Percentiles rank a stretch among this genome's conserved stretches.
Conservation (phyloP, 495 filamentous ascomycete genomes). For the Penicillium argentinense region DNA sequence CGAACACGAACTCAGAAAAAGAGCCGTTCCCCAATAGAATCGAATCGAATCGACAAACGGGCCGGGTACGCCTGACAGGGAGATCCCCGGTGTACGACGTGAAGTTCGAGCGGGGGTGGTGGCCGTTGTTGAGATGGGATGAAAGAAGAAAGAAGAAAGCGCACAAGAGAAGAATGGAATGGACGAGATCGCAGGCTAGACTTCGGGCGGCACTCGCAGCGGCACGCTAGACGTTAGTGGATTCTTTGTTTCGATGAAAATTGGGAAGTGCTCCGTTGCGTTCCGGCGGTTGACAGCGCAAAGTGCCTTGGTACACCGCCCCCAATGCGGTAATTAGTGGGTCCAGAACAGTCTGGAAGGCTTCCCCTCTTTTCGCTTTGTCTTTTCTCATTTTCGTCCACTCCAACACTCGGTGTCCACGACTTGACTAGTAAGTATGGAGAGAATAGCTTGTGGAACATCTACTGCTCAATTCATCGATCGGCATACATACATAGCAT, state of each 20-base stretch:
- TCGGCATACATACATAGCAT: too few relatives aligned
- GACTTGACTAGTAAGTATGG: too few relatives aligned
- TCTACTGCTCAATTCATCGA: too few relatives aligned
- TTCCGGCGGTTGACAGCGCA: not conserved
- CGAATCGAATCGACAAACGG: slow-evolving; percentile 24
- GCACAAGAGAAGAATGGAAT: not conserved
- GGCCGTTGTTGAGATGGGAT: not conserved
- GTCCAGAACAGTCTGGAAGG: slow-evolving; percentile 1
- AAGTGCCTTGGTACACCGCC: not conserved
- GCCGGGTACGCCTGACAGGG: slow-evolving; percentile 23
- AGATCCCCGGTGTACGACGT: slow-evolving; percentile 16
- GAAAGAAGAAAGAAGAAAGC: not conserved
- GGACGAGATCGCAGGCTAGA: too few relatives aligned
- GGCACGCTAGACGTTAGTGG: slow-evolving; percentile 4
- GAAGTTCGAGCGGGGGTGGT: not conserved
- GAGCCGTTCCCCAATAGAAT: too few relatives aligned
- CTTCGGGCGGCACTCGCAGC: too few relatives aligned
- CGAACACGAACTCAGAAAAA: too few relatives aligned
- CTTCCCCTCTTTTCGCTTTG: not conserved
- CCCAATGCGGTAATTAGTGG: not conserved
- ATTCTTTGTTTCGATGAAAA: not conserved
- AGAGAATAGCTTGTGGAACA: too few relatives aligned
- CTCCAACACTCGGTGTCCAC: too few relatives aligned
- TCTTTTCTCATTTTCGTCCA: too few relatives aligned
- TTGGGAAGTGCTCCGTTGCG: not conserved